phyloP scores from a whole-genome alignment of 441 rosid genomes.

The Dalechampia spathulata region DNA sequence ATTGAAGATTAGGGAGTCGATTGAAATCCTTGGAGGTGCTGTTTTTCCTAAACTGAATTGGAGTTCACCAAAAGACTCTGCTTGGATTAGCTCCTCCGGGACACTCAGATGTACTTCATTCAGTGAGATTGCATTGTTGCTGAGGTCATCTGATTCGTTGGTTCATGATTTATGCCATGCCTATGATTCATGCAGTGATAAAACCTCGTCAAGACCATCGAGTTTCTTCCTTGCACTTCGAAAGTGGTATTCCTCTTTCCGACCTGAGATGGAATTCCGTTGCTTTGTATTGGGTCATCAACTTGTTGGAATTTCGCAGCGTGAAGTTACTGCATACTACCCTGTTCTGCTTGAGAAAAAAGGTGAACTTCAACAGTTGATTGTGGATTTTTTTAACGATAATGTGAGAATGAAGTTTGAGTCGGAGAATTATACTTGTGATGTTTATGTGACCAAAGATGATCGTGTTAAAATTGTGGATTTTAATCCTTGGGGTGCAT shows the following conservation, averaged over 20 bases:
- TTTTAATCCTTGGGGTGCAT: constrained; percentile 78
- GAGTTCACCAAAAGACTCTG: constrained; percentile 85
- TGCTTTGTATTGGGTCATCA: constrained; percentile 49
- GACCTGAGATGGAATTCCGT: constrained; percentile 71
- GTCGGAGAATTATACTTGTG: constrained; percentile 56
- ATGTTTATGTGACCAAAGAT: constrained; percentile 48
- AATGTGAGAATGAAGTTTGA: constrained; percentile 41
- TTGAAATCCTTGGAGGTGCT: constrained; percentile 51
- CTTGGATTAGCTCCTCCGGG: constrained; percentile 78
- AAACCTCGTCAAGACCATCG: constrained; percentile 38
- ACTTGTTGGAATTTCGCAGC: constrained; percentile 63
- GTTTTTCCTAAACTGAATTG: constrained; percentile 74
- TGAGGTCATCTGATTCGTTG: constrained; percentile 66
- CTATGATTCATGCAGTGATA: constrained; percentile 57
- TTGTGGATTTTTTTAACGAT: constrained; percentile 37
- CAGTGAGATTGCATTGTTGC: constrained; percentile 63
- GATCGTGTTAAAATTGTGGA: constrained; percentile 53
- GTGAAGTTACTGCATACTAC: constrained; percentile 74
- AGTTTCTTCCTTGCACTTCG: constrained; percentile 73
- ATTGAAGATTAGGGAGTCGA: constrained; percentile 48
- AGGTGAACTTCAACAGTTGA: constrained; percentile 25
- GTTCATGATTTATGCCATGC: constrained; percentile 68
- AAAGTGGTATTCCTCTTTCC: constrained; percentile 59
- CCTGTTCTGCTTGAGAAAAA: constrained; percentile 42
- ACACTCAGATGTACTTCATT: constrained; percentile 57